These are phyloP conservation scores for Ochetophila trinervis DNA, from an alignment of 306 rosid genomes.

Conservation along the genomic window DNA sequence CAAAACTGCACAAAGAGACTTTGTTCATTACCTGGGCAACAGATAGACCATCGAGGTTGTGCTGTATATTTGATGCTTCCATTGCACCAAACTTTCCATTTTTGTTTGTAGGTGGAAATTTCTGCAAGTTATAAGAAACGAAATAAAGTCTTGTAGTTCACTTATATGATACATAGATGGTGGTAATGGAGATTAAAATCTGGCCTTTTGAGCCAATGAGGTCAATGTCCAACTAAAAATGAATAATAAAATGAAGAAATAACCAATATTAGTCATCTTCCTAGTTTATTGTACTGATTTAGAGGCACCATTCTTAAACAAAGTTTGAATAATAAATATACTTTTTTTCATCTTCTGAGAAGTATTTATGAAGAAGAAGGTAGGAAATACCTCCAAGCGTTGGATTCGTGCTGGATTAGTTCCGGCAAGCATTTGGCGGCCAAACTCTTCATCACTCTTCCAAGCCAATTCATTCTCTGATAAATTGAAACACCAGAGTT, in stretches of 20 bases:
- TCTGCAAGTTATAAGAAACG: conserved; percentile 29
- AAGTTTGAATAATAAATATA: too few species aligned
- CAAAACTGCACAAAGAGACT: not conserved
- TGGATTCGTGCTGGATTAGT: conserved; percentile 58
- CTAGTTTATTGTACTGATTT: not conserved
- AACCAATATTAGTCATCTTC: too few species aligned
- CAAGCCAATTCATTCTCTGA: conserved; percentile 57
- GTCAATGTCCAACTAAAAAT: too few species aligned
- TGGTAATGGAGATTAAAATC: too few species aligned
- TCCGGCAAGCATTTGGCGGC: conserved; percentile 81
- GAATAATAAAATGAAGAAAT: not conserved
- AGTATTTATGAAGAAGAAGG: not conserved
- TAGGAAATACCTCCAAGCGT: conserved; percentile 41
- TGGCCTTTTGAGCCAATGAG: too few species aligned
- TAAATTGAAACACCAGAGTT: not conserved
- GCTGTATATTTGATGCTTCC: conserved; percentile 37
- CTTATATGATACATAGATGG: too few species aligned
- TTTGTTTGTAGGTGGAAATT: conserved; percentile 54
- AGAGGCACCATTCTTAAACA: too few species aligned
- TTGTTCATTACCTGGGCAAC: conserved; percentile 35
- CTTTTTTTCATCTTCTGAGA: not conserved
- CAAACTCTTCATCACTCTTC: conserved; percentile 72
- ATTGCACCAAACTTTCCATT: conserved; percentile 45
- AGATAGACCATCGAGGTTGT: conserved; percentile 60
- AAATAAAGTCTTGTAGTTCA: too few species aligned